These are phyloP conservation scores for Benincasa hispida DNA, from an alignment of 306 rosid species.

Conservation along the genomic window DNA sequence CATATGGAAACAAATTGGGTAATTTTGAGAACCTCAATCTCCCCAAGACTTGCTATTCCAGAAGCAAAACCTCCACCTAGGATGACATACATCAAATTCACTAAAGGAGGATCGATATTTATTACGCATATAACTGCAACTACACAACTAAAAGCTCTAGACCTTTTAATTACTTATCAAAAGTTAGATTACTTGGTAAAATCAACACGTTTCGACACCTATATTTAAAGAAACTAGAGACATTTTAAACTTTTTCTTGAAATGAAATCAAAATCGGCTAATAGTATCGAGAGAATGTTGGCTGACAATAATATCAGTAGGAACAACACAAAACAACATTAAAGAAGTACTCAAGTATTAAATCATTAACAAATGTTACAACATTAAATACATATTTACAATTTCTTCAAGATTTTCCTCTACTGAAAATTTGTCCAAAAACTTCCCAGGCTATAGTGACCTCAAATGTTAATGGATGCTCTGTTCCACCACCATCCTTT, in stretches of 20 bases:
- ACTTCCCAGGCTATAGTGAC: not conserved
- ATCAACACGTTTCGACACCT: not conserved
- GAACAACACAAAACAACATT: not conserved
- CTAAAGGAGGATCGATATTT: not conserved
- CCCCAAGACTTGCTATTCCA: conserved; percentile 61
- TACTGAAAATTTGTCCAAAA: not conserved
- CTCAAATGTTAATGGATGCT: not conserved
- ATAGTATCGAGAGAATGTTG: not conserved
- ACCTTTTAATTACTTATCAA: not conserved
- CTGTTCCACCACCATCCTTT: not conserved
- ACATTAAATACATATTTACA: not conserved
- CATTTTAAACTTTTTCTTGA: not conserved
- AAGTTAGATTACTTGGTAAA: not conserved
- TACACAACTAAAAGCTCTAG: not conserved
- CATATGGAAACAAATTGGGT: conserved; percentile 50
- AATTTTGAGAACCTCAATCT: conserved; percentile 50
- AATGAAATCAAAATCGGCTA: not conserved
- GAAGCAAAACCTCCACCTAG: conserved; percentile 67
- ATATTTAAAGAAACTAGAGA: not conserved
- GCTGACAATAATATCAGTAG: not conserved
- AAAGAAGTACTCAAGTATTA: not conserved
- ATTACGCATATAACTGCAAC: not conserved
- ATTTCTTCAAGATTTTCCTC: not conserved
- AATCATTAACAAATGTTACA: not conserved
- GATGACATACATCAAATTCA: not conserved